Percentiles rank a stretch among this genome's conserved stretches.
Conservation (phyloP, 345 rosid species). For the Gossypium stocksii region DNA sequence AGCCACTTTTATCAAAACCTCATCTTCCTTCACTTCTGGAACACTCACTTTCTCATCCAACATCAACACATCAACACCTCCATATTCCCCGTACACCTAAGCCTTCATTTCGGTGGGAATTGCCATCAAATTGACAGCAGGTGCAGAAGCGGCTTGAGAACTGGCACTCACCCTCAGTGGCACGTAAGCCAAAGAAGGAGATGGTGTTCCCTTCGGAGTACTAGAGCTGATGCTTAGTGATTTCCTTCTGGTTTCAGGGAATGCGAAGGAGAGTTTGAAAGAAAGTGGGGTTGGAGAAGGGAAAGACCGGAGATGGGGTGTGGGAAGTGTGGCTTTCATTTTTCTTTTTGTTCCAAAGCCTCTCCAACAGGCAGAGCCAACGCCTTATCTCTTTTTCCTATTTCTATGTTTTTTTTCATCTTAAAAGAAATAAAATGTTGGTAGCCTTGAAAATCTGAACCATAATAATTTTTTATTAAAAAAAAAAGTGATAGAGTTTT, state of each 20-base stretch:
- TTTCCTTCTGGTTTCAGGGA: constrained; percentile 16
- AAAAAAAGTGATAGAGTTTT: neutral
- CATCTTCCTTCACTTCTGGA: constrained; percentile 74
- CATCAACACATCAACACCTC: constrained; percentile 79
- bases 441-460: neutral
- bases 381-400: constrained; percentile 29
- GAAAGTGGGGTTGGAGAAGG: constrained; percentile 23
- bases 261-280: constrained; percentile 23
- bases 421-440: neutral
- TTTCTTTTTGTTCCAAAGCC: neutral
- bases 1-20: constrained; percentile 74
- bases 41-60: constrained; percentile 61
- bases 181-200: constrained; percentile 19
- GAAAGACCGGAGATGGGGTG: constrained; percentile 31
- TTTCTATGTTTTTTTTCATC: neutral
- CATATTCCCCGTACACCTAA: constrained; percentile 76
- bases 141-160: constrained; percentile 56
- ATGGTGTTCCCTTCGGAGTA: constrained; percentile 3
- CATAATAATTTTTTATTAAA: no score
- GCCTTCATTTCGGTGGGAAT: constrained; percentile 78
- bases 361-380: neutral
- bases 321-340: constrained; percentile 40
- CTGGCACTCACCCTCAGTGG: constrained; percentile 43
- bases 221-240: neutral
- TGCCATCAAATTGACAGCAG: constrained; percentile 24